Evolutionary conservation across 225 moss, liverwort and hornwort genomes (phyloP).

Genomic region (Lunularia cruciata): DNA sequence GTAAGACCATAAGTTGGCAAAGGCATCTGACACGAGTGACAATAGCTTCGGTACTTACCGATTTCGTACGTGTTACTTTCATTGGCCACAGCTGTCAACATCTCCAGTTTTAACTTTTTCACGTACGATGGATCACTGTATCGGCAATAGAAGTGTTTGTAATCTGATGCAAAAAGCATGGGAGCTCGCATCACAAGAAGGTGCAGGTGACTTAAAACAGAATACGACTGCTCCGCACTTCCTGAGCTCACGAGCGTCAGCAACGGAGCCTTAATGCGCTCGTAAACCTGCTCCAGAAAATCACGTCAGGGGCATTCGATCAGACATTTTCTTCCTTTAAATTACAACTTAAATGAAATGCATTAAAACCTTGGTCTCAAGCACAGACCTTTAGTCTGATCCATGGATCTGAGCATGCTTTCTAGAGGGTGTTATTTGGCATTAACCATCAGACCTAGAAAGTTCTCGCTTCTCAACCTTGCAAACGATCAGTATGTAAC

Average conservation of each 20-base stretch:
- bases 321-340: neutral
- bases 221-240: conserved; percentile 89
- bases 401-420: too few relatives aligned
- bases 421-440: too few relatives aligned
- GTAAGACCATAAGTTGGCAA: too few relatives aligned
- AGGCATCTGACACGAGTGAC: neutral
- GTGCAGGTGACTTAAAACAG: conserved; percentile 95
- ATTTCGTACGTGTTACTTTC: conserved; percentile 90
- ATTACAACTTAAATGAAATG: too few relatives aligned
- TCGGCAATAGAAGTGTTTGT: conserved; percentile 97
- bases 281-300: conserved; percentile 73
- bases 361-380: neutral
- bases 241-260: conserved; percentile 96
- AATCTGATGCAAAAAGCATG: conserved; percentile 80
- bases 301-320: neutral
- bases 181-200: conserved; percentile 97
- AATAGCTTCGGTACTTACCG: conserved; percentile 58
- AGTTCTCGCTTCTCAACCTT: too few relatives aligned
- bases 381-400: neutral
- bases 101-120: conserved; percentile 97
- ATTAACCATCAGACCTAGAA: too few relatives aligned
- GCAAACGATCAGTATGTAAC: too few relatives aligned
- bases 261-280: conserved; percentile 96
- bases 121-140: conserved; percentile 98
- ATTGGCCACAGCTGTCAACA: conserved; percentile 98